Base-by-base conservation (phyloP, 2,329 filamentous ascomycete species). In the Colletotrichum sp. region DNA sequence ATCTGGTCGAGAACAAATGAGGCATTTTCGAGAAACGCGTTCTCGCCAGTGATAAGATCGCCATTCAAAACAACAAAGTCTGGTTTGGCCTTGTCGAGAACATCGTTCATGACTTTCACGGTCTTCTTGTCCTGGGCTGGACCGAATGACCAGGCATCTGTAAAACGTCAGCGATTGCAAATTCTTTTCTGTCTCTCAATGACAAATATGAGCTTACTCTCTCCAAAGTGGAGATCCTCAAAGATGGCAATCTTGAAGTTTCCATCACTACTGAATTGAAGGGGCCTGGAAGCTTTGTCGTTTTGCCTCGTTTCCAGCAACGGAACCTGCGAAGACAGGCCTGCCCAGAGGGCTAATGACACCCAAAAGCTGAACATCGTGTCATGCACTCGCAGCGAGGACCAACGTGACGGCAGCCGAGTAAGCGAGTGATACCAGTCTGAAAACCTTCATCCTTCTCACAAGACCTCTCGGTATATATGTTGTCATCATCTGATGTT, bases 151-250 rank as follows among this genome's bases (percentile, higher is more conserved):
- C 85, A 87, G 5, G 87, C 86, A 79, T 89, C 86, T 88, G 13
- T 2, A 1, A 1, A 5, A 6, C 0, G 11, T 68, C 32, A 63
- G 66, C 11, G 19, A 7, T 13, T 22, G 66, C 19, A 22, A 25
- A 16, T 12, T 44, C 4, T 19, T 39, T 39, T 6, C 13, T 13
- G 34, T 0, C 6, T 52, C 30, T 12, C 36, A 15, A 52, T 28
- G 32, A 28, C 32, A 57, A 60, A 3, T 34, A 16, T 22, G 3
- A 12, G 81, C 84, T 78, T 83, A 91, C 91, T 89, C 82, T 95
- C 93, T 12, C 93, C 94, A 80, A 93, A 94, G 81, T 95, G 93
- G 9, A 95, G 83, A 78, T 95, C 94, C 32, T 91, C 89, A 76
- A 95, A 94, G 15, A 95, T 88, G 3, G 91, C 85, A 36, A 91